These are phyloP conservation scores for Suaeda aralocaspica DNA, from an alignment of 148 eudicot genomes.

Conservation along the genomic window DNA sequence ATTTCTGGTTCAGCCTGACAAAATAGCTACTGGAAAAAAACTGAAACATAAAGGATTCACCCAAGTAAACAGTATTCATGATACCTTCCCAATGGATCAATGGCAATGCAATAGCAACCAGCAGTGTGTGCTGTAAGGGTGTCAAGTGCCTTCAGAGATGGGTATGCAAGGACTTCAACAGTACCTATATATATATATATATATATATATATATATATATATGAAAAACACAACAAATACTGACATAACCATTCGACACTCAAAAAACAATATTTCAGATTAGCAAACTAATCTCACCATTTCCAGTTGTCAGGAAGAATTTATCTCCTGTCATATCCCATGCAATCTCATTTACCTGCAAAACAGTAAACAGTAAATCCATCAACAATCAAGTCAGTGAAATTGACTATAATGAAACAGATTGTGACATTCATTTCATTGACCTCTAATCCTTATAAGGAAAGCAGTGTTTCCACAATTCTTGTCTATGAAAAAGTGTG, in stretches of 20 bases:
- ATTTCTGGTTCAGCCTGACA: too few species aligned
- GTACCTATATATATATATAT: slow-evolving; percentile 65
- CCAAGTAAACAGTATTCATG: neutral
- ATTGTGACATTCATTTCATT: too few species aligned
- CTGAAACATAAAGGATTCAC: neutral
- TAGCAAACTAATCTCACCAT: slow-evolving; percentile 51
- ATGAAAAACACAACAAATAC: slow-evolving; percentile 9
- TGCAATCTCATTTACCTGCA: slow-evolving; percentile 93
- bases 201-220: too few species aligned
- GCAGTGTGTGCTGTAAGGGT: slow-evolving; percentile 97
- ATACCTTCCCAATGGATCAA: slow-evolving; percentile 90
- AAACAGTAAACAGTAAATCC: neutral
- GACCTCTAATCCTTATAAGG: too few species aligned
- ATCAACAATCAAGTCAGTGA: too few species aligned
- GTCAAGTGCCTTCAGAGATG: slow-evolving; percentile 75
- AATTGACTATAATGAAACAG: too few species aligned
- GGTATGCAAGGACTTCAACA: slow-evolving; percentile 90
- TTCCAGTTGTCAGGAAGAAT: slow-evolving; percentile 92
- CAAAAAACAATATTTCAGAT: slow-evolving; percentile 1
- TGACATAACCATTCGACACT: neutral
- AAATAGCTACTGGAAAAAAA: too few species aligned
- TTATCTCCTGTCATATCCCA: slow-evolving; percentile 87
- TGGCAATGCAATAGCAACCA: slow-evolving; percentile 98
- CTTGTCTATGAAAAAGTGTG: too few species aligned
- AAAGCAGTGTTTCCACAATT: too few species aligned